phyloP scores from a whole-genome alignment of 495 filamentous ascomycete genomes.

The Penicillium coffeae region DNA sequence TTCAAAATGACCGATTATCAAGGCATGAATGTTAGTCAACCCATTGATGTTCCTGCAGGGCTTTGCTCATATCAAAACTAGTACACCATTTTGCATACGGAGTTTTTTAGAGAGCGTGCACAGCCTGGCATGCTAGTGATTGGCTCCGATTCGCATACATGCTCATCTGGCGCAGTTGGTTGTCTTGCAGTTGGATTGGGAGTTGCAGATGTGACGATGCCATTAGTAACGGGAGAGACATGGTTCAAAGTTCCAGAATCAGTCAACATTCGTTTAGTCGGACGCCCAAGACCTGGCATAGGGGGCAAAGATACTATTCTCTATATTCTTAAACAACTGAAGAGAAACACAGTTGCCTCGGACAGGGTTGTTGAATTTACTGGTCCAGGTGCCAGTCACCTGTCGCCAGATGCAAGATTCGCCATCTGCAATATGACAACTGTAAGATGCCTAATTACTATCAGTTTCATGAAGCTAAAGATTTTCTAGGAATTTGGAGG shows the following conservation, averaged over 20 bases:
- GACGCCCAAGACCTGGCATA: constrained; percentile 30
- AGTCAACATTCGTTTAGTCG: constrained; percentile 34
- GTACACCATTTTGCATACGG: constrained; percentile 48
- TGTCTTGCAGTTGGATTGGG: constrained; percentile 44
- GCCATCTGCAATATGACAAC: constrained; percentile 49
- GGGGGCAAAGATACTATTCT: constrained; percentile 48
- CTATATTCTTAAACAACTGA: constrained; percentile 39
- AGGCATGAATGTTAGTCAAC: constrained; percentile 32
- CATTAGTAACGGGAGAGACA: constrained; percentile 42
- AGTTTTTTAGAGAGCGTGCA: constrained; percentile 41
- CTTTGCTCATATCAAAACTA: constrained; percentile 2
- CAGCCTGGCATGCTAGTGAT: constrained; percentile 44
- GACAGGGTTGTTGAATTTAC: constrained; percentile 46
- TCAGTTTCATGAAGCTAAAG: not conserved
- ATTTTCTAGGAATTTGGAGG: constrained; percentile 39
- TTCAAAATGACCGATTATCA: constrained; percentile 47
- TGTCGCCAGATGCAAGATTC: constrained; percentile 44
- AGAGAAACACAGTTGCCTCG: constrained; percentile 43
- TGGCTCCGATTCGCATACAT: constrained; percentile 48
- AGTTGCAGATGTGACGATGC: constrained; percentile 42
- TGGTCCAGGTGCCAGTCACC: constrained; percentile 28
- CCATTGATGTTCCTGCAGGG: not conserved
- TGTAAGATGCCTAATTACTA: constrained; percentile 13
- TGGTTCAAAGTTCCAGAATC: constrained; percentile 47
- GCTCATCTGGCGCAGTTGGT: constrained; percentile 37